Conservation (phyloP, 78 protist genomes). For the Tieghemostelium lacteum region DNA sequence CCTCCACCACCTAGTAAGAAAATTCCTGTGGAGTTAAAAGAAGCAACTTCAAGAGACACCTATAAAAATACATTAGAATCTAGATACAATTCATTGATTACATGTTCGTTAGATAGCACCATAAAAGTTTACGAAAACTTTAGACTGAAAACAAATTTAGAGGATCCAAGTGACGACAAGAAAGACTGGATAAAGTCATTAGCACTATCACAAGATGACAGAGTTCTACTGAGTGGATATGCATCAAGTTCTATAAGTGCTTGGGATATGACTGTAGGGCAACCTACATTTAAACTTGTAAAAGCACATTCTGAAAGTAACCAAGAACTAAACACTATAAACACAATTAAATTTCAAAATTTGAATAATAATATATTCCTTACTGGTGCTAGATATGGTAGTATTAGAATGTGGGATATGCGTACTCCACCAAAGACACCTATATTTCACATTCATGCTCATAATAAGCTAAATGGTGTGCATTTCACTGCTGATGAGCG, state of each 20-base stretch:
- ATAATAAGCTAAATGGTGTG: conserved; percentile 45
- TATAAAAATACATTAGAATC: conserved; percentile 1
- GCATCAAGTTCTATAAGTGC: conserved; percentile 29
- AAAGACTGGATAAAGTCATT: conserved; percentile 72
- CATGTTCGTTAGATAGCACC: conserved; percentile 68
- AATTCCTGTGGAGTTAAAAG: neutral
- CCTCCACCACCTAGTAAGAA: neutral
- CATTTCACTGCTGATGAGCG: conserved; percentile 26
- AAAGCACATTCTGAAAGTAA: conserved; percentile 23
- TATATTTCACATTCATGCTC: conserved; percentile 25
- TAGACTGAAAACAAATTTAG: conserved; percentile 1
- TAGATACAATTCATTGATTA: conserved; percentile 34
- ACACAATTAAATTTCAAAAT: conserved; percentile 16
- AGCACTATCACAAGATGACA: conserved; percentile 9
- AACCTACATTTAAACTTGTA: neutral
- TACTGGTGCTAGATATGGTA: conserved; percentile 52
- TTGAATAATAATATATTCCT: conserved; percentile 23
- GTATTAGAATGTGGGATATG: conserved; percentile 55
- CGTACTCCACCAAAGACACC: conserved; percentile 9
- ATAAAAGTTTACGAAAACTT: conserved; percentile 43
- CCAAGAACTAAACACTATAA: conserved; percentile 37
- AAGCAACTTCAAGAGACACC: neutral
- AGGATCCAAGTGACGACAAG: too few relatives aligned
- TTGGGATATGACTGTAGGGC: conserved; percentile 38
- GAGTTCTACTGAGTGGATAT: conserved; percentile 49